Conservation (phyloP, 768 basidiomycete genomes). For the Leccinellum luteum region DNA sequence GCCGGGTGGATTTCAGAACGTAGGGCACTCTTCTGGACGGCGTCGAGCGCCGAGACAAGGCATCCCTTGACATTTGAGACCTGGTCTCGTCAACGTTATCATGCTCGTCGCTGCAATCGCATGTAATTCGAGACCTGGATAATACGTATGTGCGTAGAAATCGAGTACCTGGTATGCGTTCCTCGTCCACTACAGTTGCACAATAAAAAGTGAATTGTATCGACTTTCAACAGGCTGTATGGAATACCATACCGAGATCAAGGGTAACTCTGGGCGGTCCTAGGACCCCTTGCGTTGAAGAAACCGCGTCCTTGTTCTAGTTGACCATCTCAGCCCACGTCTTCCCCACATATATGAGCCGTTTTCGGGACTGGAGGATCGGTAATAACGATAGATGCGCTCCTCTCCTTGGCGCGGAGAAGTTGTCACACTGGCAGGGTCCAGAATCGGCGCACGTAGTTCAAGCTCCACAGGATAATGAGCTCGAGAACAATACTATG, state of each 20-base stretch:
- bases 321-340: conserved; percentile 13
- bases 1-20: not conserved
- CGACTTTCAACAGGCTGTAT: not conserved
- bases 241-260: too few relatives aligned
- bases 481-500: too few relatives aligned
- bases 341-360: conserved; percentile 18
- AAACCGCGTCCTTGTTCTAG: not conserved
- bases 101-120: not conserved
- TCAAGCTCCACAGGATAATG: too few relatives aligned
- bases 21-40: conserved; percentile 3
- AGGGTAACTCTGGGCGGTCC: too few relatives aligned
- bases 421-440: too few relatives aligned
- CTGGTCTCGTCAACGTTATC: conserved; percentile 27
- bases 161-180: not conserved
- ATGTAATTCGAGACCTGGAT: conserved; percentile 13
- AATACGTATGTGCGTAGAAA: not conserved
- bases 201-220: not conserved
- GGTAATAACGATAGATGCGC: too few relatives aligned
- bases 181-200: not conserved
- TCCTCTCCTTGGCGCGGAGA: too few relatives aligned
- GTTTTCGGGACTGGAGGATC: too few relatives aligned
- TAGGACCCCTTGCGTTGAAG: too few relatives aligned
- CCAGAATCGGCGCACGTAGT: too few relatives aligned
- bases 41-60: conserved; percentile 3
- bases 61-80: not conserved